phyloP scores from a whole-genome alignment of 805 yeast genomes.

The Saccharomyces paradoxus region DNA sequence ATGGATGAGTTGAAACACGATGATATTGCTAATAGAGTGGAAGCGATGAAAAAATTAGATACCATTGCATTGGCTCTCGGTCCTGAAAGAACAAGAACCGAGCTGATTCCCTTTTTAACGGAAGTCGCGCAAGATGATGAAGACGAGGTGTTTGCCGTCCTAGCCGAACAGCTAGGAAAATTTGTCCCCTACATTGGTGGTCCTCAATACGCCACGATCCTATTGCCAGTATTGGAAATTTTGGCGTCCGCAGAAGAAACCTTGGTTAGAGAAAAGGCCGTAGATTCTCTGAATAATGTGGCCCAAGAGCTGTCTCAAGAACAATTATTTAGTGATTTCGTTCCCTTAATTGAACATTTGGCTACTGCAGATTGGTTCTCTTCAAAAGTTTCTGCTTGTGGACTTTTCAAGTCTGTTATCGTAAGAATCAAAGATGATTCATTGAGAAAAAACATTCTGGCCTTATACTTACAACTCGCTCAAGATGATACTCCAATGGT shows the following conservation, averaged over 20 bases:
- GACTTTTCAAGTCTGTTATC: constrained; percentile 67
- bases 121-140: constrained; percentile 91
- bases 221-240: constrained; percentile 65
- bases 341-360: constrained; percentile 69
- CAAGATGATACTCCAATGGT: constrained; percentile 97
- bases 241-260: constrained; percentile 94
- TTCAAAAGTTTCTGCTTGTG: constrained; percentile 83
- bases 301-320: constrained; percentile 52
- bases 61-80: constrained; percentile 94
- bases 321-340: constrained; percentile 58
- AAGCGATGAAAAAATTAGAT: constrained; percentile 88
- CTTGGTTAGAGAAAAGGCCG: constrained; percentile 89
- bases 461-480: constrained; percentile 59
- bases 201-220: constrained; percentile 45
- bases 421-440: constrained; percentile 45
- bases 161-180: constrained; percentile 83
- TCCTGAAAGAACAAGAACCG: constrained; percentile 82
- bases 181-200: constrained; percentile 92
- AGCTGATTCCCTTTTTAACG: constrained; percentile 81
- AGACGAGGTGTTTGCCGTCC: constrained; percentile 91
- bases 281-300: constrained; percentile 69
- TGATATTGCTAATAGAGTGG: constrained; percentile 86
- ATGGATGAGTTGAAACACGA: constrained; percentile 97
- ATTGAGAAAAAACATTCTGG: constrained; percentile 53
- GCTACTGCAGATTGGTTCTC: constrained; percentile 93